A percentile compares a stretch with the other conserved stretches of the same genome.
phyloP scores from a whole-genome alignment of 768 basidiomycete genomes.

The Lenzites betulinus region DNA sequence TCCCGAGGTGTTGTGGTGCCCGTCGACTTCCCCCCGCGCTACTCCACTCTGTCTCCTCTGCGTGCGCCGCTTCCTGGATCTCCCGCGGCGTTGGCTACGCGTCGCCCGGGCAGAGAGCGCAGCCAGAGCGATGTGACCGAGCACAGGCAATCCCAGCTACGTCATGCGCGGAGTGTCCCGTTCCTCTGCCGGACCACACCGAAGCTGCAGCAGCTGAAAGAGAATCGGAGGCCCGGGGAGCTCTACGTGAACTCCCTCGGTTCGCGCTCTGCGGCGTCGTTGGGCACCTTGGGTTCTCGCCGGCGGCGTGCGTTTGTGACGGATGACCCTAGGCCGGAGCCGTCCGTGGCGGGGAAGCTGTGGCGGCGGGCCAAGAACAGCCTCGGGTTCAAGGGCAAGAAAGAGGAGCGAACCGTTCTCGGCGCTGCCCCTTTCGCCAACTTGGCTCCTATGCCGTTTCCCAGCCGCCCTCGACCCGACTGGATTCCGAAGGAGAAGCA shows the following conservation, averaged over 20 bases:
- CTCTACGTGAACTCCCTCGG: neutral
- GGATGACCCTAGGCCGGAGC: too few species aligned
- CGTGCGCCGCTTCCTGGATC: neutral
- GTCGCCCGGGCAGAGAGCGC: neutral
- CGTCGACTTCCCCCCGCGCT: slow-evolving; percentile 2
- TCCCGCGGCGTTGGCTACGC: neutral
- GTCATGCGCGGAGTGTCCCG: neutral
- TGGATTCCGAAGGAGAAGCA: neutral
- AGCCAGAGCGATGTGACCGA: slow-evolving; percentile 6
- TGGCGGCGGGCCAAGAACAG: slow-evolving; percentile 1
- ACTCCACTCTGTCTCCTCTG: slow-evolving; percentile 2
- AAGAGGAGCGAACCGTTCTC: neutral
- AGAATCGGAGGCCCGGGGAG: neutral
- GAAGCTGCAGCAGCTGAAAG: slow-evolving; percentile 5
- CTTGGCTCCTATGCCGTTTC: neutral
- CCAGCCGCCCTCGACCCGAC: neutral
- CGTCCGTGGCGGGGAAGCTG: neutral
- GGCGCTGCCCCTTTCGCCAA: neutral
- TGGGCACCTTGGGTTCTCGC: neutral
- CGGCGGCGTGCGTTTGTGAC: too few species aligned
- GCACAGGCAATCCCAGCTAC: neutral
- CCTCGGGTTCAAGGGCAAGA: neutral
- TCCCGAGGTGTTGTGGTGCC: neutral
- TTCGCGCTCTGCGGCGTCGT: neutral
- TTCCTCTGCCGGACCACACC: slow-evolving; percentile 1